phyloP scores from a whole-genome alignment of 106 monocot genomes.

The Ottelia alismoides region DNA sequence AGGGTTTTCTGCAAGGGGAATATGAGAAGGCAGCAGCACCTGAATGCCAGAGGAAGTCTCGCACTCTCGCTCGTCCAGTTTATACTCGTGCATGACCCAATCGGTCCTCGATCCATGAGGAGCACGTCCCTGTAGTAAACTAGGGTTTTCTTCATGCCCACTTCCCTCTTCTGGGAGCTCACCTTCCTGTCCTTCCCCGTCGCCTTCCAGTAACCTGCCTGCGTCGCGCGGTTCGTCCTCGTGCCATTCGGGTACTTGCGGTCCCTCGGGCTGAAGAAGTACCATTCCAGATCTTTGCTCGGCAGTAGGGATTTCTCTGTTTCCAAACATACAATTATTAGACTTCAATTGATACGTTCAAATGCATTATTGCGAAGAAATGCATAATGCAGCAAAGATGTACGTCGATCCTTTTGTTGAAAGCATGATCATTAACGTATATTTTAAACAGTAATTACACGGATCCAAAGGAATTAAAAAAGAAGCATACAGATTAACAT shows the following conservation, averaged over 20 bases:
- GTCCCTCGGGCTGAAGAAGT: slow-evolving; percentile 91
- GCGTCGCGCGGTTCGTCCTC: slow-evolving; percentile 81
- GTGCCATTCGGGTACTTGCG: slow-evolving; percentile 90
- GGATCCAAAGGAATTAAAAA: too few relatives aligned
- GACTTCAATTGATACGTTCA: too few relatives aligned
- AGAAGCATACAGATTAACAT: too few relatives aligned
- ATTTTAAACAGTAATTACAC: too few relatives aligned
- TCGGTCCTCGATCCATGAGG: slow-evolving; percentile 82
- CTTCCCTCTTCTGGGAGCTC: slow-evolving; percentile 37
- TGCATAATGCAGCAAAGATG: too few relatives aligned
- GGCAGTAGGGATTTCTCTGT: slow-evolving; percentile 91
- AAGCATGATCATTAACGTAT: too few relatives aligned
- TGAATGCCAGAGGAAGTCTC: slow-evolving; percentile 50
- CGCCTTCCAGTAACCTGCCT: slow-evolving; percentile 88
- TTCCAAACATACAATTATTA: too few relatives aligned
- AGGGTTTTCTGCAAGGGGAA: too few relatives aligned
- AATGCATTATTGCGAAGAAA: too few relatives aligned
- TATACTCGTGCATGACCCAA: slow-evolving; percentile 97
- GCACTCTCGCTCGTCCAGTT: slow-evolving; percentile 85
- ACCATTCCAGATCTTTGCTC: slow-evolving; percentile 94
- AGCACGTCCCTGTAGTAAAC: slow-evolving; percentile 81
- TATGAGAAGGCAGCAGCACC: slow-evolving; percentile 11
- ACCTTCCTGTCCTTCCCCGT: slow-evolving; percentile 87
- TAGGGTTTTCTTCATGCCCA: slow-evolving; percentile 93
- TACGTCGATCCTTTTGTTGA: too few relatives aligned